Evolutionary conservation across 1,284 basidiomycete species (phyloP).

Genomic region (Entoloma clypeatum): DNA sequence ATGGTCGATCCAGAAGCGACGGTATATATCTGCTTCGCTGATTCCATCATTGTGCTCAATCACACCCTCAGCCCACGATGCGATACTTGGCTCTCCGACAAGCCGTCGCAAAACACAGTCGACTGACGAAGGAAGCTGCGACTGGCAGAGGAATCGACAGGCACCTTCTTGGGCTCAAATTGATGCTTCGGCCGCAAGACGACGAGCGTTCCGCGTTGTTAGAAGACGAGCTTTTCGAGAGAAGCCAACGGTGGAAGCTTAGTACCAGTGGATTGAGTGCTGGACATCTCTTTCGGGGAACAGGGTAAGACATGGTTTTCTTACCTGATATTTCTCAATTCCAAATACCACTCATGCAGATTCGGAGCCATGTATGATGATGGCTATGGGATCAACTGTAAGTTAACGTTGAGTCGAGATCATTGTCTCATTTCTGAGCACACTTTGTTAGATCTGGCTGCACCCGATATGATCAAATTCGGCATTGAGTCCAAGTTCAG

Average conservation of each 20-base stretch:
- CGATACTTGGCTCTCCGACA: conserved; percentile 57
- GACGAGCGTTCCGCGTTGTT: conserved; percentile 51
- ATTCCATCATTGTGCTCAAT: not conserved
- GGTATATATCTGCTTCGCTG: conserved; percentile 33
- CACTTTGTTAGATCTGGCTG: conserved; percentile 89
- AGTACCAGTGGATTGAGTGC: conserved; percentile 90
- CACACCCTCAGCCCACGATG: conserved; percentile 33
- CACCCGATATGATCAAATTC: conserved; percentile 82
- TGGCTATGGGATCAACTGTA: conserved; percentile 93
- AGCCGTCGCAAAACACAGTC: conserved; percentile 74
- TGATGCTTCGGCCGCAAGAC: conserved; percentile 54
- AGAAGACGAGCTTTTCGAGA: conserved; percentile 75
- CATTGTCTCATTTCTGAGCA: too few relatives aligned
- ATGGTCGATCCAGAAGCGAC: conserved; percentile 58
- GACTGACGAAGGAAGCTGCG: conserved; percentile 76
- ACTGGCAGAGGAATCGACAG: conserved; percentile 89
- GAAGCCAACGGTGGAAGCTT: conserved; percentile 85
- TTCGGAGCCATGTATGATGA: conserved; percentile 79
- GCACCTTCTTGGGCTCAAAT: conserved; percentile 84
- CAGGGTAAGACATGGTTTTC: conserved; percentile 48
- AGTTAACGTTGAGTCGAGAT: too few relatives aligned
- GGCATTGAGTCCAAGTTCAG: conserved; percentile 91
- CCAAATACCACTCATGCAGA: conserved; percentile 27
- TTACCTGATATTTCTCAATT: conserved; percentile 1
- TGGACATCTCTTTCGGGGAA: conserved; percentile 86